Conservation (phyloP, 352 stramenopile genomes). For the Globisporangium cederbergense region DNA sequence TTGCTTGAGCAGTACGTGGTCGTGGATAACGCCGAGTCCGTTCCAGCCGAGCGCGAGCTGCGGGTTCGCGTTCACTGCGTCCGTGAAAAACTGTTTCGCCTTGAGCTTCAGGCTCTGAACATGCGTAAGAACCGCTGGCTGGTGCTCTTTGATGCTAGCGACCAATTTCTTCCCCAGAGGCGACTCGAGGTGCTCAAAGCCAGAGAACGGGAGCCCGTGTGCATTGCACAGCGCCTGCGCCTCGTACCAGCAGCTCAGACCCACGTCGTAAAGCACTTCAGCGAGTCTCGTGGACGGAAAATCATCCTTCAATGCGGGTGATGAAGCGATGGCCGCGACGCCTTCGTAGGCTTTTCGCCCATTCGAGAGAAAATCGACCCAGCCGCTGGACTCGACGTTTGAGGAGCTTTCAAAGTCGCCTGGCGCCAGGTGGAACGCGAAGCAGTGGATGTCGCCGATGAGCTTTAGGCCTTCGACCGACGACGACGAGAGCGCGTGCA, state of each 20-base stretch:
- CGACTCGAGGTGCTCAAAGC: slow-evolving; percentile 30
- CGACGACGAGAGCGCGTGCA: slow-evolving; percentile 30
- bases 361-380: slow-evolving; percentile 59
- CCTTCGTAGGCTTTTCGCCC: slow-evolving; percentile 58
- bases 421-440: slow-evolving; percentile 79
- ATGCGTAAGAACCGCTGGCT: slow-evolving; percentile 2
- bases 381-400: slow-evolving; percentile 13
- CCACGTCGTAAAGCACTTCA: slow-evolving; percentile 66
- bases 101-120: slow-evolving; percentile 29
- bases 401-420: slow-evolving; percentile 34
- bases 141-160: not conserved
- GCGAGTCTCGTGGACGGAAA: slow-evolving; percentile 18
- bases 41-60: slow-evolving; percentile 71
- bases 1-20: slow-evolving; percentile 70
- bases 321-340: slow-evolving; percentile 20
- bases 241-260: slow-evolving; percentile 78
- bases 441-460: slow-evolving; percentile 77
- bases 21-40: slow-evolving; percentile 60
- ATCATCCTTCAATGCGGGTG: slow-evolving; percentile 4
- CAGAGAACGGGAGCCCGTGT: slow-evolving; percentile 28
- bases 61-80: slow-evolving; percentile 43
- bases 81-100: slow-evolving; percentile 37
- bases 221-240: slow-evolving; percentile 43
- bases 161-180: not conserved
- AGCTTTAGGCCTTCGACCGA: slow-evolving; percentile 59